Conservation (phyloP, 352 stramenopile species). For the Phytophthora chlamydospora region DNA sequence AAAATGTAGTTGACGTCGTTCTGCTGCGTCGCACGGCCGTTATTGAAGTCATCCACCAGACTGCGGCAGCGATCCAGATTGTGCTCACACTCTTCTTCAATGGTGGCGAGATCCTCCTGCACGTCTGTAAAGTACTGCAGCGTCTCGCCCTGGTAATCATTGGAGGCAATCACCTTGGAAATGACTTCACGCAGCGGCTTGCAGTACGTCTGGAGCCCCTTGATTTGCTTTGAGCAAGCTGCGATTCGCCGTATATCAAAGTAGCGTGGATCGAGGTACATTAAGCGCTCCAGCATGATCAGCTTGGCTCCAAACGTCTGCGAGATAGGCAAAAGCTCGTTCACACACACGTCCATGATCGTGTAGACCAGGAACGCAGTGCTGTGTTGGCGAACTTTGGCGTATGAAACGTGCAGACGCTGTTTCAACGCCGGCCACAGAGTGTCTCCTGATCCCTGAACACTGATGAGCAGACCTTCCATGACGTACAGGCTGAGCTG, state of each 20-base stretch:
- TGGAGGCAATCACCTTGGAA: conserved; percentile 59
- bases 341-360: conserved; percentile 78
- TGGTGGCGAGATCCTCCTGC: conserved; percentile 75
- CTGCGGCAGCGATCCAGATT: conserved; percentile 67
- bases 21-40: conserved; percentile 59
- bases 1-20: conserved; percentile 79
- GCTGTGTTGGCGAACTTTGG: conserved; percentile 77
- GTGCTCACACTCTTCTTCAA: conserved; percentile 77
- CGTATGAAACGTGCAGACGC: conserved; percentile 74
- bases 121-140: conserved; percentile 80
- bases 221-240: conserved; percentile 64
- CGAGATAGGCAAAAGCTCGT: conserved; percentile 74
- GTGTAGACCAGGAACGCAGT: conserved; percentile 72
- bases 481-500: conserved; percentile 77
- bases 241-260: conserved; percentile 64
- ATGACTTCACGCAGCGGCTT: conserved; percentile 69
- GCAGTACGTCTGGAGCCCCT: conserved; percentile 68
- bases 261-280: conserved; percentile 47
- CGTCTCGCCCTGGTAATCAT: conserved; percentile 72
- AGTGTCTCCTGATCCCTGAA: conserved; percentile 46
- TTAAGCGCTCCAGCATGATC: conserved; percentile 63
- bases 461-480: conserved; percentile 67
- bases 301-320: conserved; percentile 72
- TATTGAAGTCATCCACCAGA: conserved; percentile 73
- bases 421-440: conserved; percentile 61